A percentile compares a stretch with the other conserved stretches of the same genome.
Conservation (phyloP, 345 rosid species). For the Combretum micranthum region DNA sequence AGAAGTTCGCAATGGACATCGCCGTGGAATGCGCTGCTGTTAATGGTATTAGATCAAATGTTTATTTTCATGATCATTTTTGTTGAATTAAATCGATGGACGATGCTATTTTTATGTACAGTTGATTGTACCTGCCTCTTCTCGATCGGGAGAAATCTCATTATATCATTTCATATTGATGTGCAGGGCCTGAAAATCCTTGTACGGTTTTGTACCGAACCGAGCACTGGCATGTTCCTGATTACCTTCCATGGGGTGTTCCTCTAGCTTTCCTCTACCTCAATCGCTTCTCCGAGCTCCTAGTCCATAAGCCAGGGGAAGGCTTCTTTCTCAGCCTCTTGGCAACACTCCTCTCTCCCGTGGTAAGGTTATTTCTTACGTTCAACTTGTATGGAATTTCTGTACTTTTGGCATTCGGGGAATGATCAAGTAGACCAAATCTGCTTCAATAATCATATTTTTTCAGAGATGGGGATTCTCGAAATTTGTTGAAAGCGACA, state of each 20-base stretch:
- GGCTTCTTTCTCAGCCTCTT: slow-evolving; percentile 22
- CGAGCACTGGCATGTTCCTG: slow-evolving; percentile 36
- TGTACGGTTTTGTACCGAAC: slow-evolving; percentile 31
- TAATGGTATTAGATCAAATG: slow-evolving; percentile 13
- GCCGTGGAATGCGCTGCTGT: slow-evolving; percentile 29
- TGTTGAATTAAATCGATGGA: neutral
- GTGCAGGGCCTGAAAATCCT: slow-evolving; percentile 25
- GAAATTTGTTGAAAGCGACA: slow-evolving; percentile 27
- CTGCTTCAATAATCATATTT: neutral
- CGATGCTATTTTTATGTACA: no score
- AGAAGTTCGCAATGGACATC: slow-evolving; percentile 35
- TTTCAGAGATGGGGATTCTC: slow-evolving; percentile 26
- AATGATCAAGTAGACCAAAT: neutral
- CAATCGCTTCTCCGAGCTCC: slow-evolving; percentile 39
- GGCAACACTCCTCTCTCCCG: slow-evolving; percentile 32
- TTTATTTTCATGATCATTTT: neutral
- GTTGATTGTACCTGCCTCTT: no score
- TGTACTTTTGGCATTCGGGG: neutral
- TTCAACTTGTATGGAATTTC: neutral
- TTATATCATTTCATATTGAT: neutral
- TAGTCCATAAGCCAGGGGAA: slow-evolving; percentile 45
- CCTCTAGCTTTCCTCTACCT: slow-evolving; percentile 23
- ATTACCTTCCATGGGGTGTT: slow-evolving; percentile 40
- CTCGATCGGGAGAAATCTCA: no score
- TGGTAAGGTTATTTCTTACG: slow-evolving; percentile 15